phyloP scores from a whole-genome alignment of 1,139 yeast genomes.

The Suhomyces bribrorum region DNA sequence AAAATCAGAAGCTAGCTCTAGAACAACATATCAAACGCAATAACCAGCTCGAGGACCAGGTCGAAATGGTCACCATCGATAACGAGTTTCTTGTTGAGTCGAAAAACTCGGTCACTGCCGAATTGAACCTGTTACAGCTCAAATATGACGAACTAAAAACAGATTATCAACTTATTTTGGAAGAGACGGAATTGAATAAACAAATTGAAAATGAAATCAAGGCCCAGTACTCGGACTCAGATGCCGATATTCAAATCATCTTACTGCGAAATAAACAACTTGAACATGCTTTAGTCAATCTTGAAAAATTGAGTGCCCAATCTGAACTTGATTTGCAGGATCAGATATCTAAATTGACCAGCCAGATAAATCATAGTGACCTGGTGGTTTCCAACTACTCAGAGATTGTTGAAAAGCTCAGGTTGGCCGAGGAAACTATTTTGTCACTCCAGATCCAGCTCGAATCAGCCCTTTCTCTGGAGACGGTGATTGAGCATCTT shows the following conservation, averaged over 20 bases:
- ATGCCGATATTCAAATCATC: constrained; percentile 22
- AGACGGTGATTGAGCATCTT: constrained; percentile 53
- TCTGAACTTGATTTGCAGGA: constrained; percentile 24
- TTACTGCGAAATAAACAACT: constrained; percentile 34
- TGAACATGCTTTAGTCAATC: constrained; percentile 40
- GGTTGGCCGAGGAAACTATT: constrained; percentile 43
- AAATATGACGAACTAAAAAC: constrained; percentile 40
- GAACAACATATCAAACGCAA: constrained; percentile 19
- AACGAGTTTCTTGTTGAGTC: constrained; percentile 51
- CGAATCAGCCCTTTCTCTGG: constrained; percentile 46
- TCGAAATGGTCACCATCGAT: constrained; percentile 58
- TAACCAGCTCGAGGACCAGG: constrained; percentile 33
- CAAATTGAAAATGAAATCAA: constrained; percentile 42
- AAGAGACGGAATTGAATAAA: constrained; percentile 47
- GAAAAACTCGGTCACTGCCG: constrained; percentile 34
- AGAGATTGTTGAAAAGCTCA: constrained; percentile 30
- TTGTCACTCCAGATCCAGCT: constrained; percentile 46
- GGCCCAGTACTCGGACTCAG: constrained; percentile 17
- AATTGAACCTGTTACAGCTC: constrained; percentile 30
- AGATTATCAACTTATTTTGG: constrained; percentile 45
- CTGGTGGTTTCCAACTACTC: constrained; percentile 19
- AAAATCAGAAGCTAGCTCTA: constrained; percentile 23
- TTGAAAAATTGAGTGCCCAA: constrained; percentile 36
- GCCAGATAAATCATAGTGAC: constrained; percentile 17
- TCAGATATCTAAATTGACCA: constrained; percentile 29